Percentiles rank a stretch among this genome's conserved stretches.
phyloP scores from a whole-genome alignment of 306 rosid species.

The Erythrophleum fordii region DNA sequence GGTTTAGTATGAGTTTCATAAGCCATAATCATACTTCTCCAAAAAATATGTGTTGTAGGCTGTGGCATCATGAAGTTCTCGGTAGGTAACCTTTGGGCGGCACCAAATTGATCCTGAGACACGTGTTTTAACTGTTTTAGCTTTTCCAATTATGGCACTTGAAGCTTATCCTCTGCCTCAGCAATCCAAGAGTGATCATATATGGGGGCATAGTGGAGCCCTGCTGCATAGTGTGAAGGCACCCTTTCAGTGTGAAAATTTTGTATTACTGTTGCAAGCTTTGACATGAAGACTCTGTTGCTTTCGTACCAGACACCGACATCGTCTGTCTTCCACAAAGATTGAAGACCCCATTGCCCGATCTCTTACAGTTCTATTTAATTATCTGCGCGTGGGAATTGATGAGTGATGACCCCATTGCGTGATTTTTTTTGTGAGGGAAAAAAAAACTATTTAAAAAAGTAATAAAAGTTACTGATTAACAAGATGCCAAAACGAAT shows the following conservation, averaged over 20 bases:
- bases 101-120: slow-evolving; percentile 36
- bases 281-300: slow-evolving; percentile 1
- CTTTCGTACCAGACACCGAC: not conserved
- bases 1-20: slow-evolving; percentile 23
- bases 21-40: slow-evolving; percentile 29
- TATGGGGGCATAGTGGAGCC: not conserved
- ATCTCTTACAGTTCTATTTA: not conserved
- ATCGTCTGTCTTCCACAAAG: not conserved
- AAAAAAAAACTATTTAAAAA: too few species aligned
- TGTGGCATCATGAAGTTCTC: slow-evolving; percentile 33
- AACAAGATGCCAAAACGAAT: not conserved
- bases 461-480: not conserved
- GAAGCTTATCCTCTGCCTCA: slow-evolving; percentile 33
- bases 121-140: slow-evolving; percentile 26
- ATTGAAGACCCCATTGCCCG: not conserved
- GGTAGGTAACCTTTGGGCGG: slow-evolving; percentile 39
- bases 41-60: slow-evolving; percentile 30
- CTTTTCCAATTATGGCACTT: slow-evolving; percentile 4
- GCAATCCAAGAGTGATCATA: not conserved
- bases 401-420: not conserved
- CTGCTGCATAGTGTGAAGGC: slow-evolving; percentile 28
- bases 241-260: slow-evolving; percentile 1
- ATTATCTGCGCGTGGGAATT: not conserved
- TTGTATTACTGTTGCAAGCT: not conserved
- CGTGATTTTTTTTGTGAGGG: not conserved